These are phyloP conservation scores for Sarcodon sp. DNA, from an alignment of 768 basidiomycete species.

Conservation along the genomic window DNA sequence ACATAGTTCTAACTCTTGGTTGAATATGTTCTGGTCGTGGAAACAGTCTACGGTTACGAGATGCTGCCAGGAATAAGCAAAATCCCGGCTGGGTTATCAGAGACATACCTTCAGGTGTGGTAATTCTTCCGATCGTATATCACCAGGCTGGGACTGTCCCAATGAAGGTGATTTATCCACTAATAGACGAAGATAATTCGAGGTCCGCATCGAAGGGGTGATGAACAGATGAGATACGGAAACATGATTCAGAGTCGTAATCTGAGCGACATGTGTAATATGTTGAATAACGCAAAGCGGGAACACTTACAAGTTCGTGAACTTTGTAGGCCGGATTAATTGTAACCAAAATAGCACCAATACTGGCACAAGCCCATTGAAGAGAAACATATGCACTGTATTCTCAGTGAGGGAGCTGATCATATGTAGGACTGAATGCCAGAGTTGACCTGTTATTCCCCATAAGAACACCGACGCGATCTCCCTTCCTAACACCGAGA, in stretches of 20 bases:
- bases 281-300: not conserved
- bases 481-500: slow-evolving; percentile 63
- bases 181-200: slow-evolving; percentile 51
- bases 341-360: slow-evolving; percentile 76
- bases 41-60: slow-evolving; percentile 59
- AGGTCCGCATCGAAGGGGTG: slow-evolving; percentile 55
- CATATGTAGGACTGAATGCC: not conserved
- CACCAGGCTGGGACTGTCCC: slow-evolving; percentile 31
- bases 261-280: slow-evolving; percentile 22
- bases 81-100: not conserved
- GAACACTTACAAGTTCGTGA: slow-evolving; percentile 48
- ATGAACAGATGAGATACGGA: slow-evolving; percentile 60
- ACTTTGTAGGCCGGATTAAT: slow-evolving; percentile 73
- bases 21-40: slow-evolving; percentile 24
- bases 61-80: slow-evolving; percentile 19
- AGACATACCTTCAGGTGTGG: slow-evolving; percentile 29
- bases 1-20: slow-evolving; percentile 24
- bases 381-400: slow-evolving; percentile 63
- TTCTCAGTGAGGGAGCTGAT: not conserved
- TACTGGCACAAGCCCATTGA: slow-evolving; percentile 79
- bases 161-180: slow-evolving; percentile 45
- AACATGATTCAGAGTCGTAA: slow-evolving; percentile 46
- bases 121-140: slow-evolving; percentile 42
- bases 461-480: slow-evolving; percentile 73
- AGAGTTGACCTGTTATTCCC: slow-evolving; percentile 64